A percentile compares a stretch with the other conserved stretches of the same genome.
These are phyloP conservation scores for Brassica juncea DNA, from an alignment of 345 rosid genomes.

Conservation along the genomic window DNA sequence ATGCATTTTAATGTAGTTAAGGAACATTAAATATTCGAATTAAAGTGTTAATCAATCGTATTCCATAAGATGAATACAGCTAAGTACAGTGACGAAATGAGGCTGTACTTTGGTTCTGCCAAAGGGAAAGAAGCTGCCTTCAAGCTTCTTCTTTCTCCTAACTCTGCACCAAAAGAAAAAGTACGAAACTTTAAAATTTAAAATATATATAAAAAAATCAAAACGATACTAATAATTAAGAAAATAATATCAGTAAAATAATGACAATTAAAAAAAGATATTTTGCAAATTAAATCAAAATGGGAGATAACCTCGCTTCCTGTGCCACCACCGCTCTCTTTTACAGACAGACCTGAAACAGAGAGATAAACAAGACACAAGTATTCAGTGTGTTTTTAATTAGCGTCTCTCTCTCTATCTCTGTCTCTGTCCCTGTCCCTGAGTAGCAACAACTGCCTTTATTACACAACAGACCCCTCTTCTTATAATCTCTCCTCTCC, in stretches of 20 bases:
- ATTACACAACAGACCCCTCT: constrained; percentile 29
- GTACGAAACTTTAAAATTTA: not conserved
- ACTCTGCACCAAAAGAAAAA: constrained; percentile 5
- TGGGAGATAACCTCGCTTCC: constrained; percentile 33
- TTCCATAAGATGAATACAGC: constrained; percentile 30
- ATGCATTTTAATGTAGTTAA: not conserved
- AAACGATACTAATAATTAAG: not conserved
- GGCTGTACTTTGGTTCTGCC: constrained; percentile 27
- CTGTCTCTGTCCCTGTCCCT: constrained; percentile 17
- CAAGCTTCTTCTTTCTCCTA: constrained; percentile 18
- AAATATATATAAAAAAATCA: too few relatives aligned
- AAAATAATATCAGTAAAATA: not conserved
- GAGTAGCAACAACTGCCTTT: constrained; percentile 41
- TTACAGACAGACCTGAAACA: constrained; percentile 15
- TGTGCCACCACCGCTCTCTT: constrained; percentile 45
- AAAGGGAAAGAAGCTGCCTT: constrained; percentile 35
- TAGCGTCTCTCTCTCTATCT: constrained; percentile 6
- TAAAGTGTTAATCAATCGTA: constrained; percentile 18
- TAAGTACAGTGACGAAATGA: constrained; percentile 15
- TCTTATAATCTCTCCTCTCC: not conserved
- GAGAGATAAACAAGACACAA: constrained; percentile 41
- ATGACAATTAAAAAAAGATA: constrained; percentile 5
- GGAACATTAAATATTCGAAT: constrained; percentile 29
- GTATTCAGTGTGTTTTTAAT: constrained; percentile 36
- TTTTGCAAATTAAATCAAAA: constrained; percentile 17